phyloP scores from a whole-genome alignment of 75 land plant genomes.

The Isoetes taiwanensis region DNA sequence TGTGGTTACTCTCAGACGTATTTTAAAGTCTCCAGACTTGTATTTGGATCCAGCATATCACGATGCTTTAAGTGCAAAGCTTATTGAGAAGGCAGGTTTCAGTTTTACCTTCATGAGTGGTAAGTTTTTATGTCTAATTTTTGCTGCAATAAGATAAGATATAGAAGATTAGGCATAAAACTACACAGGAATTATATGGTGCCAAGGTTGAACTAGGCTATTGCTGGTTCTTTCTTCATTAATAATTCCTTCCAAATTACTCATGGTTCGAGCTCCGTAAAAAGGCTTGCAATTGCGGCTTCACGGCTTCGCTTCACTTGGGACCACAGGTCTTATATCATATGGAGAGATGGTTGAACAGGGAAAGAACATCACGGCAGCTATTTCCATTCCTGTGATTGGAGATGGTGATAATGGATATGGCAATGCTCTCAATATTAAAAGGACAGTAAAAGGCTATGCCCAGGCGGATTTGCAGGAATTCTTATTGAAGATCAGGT shows the following conservation, averaged over 20 bases:
- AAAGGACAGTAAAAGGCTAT: conserved; percentile 86
- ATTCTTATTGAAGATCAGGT: conserved; percentile 99
- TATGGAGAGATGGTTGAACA: conserved; percentile 97
- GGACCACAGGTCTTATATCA: conserved; percentile 73
- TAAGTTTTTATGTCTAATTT: too few species aligned
- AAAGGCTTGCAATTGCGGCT: conserved; percentile 86
- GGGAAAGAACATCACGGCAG: conserved; percentile 69
- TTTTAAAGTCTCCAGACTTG: conserved; percentile 63
- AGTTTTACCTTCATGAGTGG: conserved; percentile 79
- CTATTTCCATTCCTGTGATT: conserved; percentile 91
- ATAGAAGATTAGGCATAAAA: too few species aligned
- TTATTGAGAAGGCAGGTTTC: conserved; percentile 82
- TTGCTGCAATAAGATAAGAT: too few species aligned
- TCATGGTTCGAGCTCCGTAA: too few species aligned
- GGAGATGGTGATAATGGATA: conserved; percentile 99
- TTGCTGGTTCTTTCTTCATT: too few species aligned
- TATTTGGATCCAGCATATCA: conserved; percentile 89
- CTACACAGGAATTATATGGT: too few species aligned
- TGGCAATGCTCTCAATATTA: conserved; percentile 92
- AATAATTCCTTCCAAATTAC: too few species aligned
- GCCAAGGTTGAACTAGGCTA: too few species aligned
- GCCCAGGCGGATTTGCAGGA: conserved; percentile 93
- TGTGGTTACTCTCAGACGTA: conserved; percentile 34
- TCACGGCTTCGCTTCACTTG: conserved; percentile 75
- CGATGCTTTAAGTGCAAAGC: conserved; percentile 93